Percentiles rank a stretch among this genome's conserved stretches.
Evolutionary conservation across 225 moss, liverwort and hornwort genomes (phyloP).

Genomic region (Anthoceros angustus): DNA sequence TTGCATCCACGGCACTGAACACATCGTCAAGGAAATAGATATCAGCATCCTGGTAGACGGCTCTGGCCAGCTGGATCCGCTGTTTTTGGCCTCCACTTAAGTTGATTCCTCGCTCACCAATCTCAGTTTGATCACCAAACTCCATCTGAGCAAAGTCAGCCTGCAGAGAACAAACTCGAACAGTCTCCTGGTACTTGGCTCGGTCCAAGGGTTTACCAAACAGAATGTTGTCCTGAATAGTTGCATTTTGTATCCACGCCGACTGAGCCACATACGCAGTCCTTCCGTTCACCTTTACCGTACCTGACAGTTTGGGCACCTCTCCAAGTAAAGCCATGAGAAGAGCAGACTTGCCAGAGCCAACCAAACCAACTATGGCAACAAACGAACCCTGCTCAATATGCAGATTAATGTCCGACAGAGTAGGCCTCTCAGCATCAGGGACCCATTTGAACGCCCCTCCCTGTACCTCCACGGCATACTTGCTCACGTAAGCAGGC

Average conservation of each 20-base stretch:
- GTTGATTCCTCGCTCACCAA: conserved; percentile 42
- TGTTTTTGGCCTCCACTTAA: conserved; percentile 47
- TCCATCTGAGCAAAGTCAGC: conserved; percentile 40
- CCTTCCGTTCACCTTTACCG: conserved; percentile 41
- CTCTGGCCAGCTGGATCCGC: conserved; percentile 49
- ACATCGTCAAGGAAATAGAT: conserved; percentile 44
- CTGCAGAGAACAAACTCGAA: conserved; percentile 32
- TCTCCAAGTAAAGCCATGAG: conserved; percentile 53
- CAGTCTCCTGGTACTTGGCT: conserved; percentile 26
- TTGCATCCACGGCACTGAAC: conserved; percentile 47
- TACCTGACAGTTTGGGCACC: conserved; percentile 39
- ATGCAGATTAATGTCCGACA: conserved; percentile 30
- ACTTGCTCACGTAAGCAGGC: conserved; percentile 13
- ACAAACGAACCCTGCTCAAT: conserved; percentile 34
- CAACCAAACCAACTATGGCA: conserved; percentile 43
- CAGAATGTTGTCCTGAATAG: conserved; percentile 38
- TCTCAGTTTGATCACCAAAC: conserved; percentile 44
- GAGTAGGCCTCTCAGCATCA: conserved; percentile 18
- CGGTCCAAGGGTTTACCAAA: conserved; percentile 35
- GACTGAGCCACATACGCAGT: conserved; percentile 42
- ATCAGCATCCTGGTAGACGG: conserved; percentile 47
- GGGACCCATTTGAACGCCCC: conserved; percentile 37
- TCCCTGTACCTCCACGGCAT: conserved; percentile 30
- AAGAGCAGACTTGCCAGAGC: conserved; percentile 43
- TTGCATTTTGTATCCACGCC: conserved; percentile 54